These are phyloP conservation scores for Jackrogersella multiformis DNA, from an alignment of 495 filamentous ascomycete genomes.

Conservation along the genomic window DNA sequence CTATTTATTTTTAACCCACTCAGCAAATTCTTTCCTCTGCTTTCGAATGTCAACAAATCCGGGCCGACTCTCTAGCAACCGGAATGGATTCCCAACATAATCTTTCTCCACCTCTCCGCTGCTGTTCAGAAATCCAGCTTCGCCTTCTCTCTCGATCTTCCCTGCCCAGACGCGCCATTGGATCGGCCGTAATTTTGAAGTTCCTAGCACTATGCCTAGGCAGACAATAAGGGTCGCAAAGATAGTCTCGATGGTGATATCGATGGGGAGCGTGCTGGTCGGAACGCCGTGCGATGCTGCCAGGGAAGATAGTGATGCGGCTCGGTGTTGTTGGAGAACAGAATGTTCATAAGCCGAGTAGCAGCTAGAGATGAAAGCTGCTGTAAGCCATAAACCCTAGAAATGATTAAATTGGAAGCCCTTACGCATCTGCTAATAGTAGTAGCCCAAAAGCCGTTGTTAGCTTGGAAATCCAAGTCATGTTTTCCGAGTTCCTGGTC, in stretches of 20 bases:
- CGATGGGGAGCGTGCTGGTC: conserved; percentile 67
- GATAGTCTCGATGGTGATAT: conserved; percentile 80
- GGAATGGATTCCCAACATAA: conserved; percentile 61
- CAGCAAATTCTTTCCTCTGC: conserved; percentile 78
- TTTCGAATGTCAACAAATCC: conserved; percentile 66
- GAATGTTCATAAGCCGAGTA: conserved; percentile 90
- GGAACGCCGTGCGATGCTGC: conserved; percentile 42
- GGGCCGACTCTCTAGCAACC: conserved; percentile 55
- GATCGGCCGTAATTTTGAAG: conserved; percentile 76
- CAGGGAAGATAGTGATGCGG: conserved; percentile 60
- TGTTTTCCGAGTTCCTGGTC: conserved; percentile 42
- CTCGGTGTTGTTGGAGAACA: conserved; percentile 67
- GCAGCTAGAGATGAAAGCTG: conserved; percentile 60
- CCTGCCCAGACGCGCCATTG: conserved; percentile 87
- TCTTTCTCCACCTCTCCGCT: conserved; percentile 66
- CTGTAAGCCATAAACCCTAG: conserved; percentile 4
- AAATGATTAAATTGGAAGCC: not conserved
- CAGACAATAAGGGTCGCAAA: conserved; percentile 74
- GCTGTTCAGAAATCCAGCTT: conserved; percentile 73
- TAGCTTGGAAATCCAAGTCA: conserved; percentile 73
- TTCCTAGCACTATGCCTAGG: conserved; percentile 73
- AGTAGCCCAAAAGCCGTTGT: conserved; percentile 71
- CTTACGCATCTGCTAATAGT: conserved; percentile 79
- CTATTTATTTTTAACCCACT: conserved; percentile 66
- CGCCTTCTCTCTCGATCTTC: conserved; percentile 79